Evolutionary conservation across 2,329 filamentous ascomycete genomes (phyloP).

Genomic region (Teratosphaeria gauchensis): DNA sequence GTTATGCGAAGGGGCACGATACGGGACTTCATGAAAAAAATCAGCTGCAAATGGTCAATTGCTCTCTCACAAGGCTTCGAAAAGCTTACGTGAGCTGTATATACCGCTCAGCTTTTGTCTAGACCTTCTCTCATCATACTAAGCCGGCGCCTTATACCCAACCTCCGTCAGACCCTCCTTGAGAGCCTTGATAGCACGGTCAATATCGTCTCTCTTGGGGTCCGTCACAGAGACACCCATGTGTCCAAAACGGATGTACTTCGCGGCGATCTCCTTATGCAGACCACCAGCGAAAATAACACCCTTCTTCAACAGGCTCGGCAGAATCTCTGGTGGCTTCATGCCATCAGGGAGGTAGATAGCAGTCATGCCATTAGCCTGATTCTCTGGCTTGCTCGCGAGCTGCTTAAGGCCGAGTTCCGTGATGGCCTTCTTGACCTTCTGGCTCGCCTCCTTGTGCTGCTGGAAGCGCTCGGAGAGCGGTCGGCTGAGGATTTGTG

Average conservation of each 20-base stretch:
- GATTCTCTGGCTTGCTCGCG: conserved; percentile 74
- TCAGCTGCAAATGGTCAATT: no score
- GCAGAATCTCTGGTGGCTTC: conserved; percentile 71
- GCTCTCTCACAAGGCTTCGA: no score
- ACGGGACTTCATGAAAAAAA: no score
- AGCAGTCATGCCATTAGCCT: conserved; percentile 96
- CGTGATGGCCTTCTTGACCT: conserved; percentile 72
- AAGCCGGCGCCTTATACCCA: conserved; percentile 44
- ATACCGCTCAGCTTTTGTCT: neutral
- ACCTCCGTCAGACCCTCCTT: conserved; percentile 65
- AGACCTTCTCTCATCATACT: neutral
- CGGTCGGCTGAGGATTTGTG: conserved; percentile 72
- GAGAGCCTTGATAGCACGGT: conserved; percentile 71
- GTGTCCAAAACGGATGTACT: conserved; percentile 92
- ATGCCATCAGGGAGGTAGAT: conserved; percentile 86
- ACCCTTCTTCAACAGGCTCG: conserved; percentile 68
- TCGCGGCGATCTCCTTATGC: conserved; percentile 88
- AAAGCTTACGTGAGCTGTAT: neutral
- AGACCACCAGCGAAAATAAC: conserved; percentile 92
- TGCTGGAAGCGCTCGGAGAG: conserved; percentile 72
- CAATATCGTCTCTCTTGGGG: conserved; percentile 67
- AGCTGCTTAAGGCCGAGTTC: conserved; percentile 81
- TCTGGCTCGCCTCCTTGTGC: conserved; percentile 70
- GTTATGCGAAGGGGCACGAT: no score
- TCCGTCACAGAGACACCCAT: conserved; percentile 95